These are phyloP conservation scores for Pseudogymnoascus sp. DNA, from an alignment of 2,329 filamentous ascomycete species.

Conservation along the genomic window DNA sequence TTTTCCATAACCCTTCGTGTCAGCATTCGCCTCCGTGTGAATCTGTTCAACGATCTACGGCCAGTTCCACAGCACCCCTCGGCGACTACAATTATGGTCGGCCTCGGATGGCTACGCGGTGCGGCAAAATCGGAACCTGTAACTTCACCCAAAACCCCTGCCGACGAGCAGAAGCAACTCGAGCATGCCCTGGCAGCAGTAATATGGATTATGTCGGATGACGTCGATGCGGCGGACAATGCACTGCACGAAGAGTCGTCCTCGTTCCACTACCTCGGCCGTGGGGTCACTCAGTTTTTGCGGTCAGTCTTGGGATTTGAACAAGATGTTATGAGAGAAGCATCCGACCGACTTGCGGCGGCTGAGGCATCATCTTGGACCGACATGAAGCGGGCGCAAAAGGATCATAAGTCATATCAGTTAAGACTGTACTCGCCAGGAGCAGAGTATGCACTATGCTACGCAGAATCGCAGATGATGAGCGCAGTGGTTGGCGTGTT, in stretches of 20 bases:
- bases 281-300: constrained; percentile 77
- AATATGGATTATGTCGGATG: constrained; percentile 76
- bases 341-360: constrained; percentile 61
- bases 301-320: constrained; percentile 84
- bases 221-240: constrained; percentile 75
- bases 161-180: constrained; percentile 47
- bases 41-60: neutral
- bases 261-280: constrained; percentile 80
- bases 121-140: neutral
- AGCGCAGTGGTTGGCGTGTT: constrained; percentile 79
- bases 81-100: constrained; percentile 1
- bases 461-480: constrained; percentile 84
- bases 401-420: constrained; percentile 51
- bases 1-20: neutral
- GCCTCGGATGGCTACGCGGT: constrained; percentile 1
- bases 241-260: constrained; percentile 66
- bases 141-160: constrained; percentile 23
- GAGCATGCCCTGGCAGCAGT: constrained; percentile 57
- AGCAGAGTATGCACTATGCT: constrained; percentile 77
- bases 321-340: constrained; percentile 82
- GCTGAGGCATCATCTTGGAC: constrained; percentile 71
- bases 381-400: constrained; percentile 69
- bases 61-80: neutral
- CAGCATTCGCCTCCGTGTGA: neutral
- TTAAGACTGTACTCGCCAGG: constrained; percentile 66